Evolutionary conservation across 2,329 filamentous ascomycete species (phyloP).

Genomic region (Gremmenia infestans): DNA sequence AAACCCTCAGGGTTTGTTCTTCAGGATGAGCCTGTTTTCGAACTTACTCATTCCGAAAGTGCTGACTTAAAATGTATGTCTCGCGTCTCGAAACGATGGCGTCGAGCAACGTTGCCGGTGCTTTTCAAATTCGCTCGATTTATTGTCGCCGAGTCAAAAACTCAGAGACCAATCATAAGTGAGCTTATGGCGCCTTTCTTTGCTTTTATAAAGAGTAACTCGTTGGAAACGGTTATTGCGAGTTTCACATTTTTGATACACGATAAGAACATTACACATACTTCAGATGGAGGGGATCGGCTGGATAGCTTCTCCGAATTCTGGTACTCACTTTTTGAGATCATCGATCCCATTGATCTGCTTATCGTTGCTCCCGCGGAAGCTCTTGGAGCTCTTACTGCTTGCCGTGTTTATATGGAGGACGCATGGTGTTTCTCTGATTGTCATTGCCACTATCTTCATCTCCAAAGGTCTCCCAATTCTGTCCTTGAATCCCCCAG

Average conservation of each 20-base stretch:
- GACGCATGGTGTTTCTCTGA: constrained; percentile 58
- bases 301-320: constrained; percentile 30
- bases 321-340: constrained; percentile 52
- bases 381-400: constrained; percentile 56
- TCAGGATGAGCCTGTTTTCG: constrained; percentile 43
- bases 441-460: constrained; percentile 56
- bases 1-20: constrained; percentile 40
- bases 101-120: constrained; percentile 43
- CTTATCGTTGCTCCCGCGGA: constrained; percentile 57
- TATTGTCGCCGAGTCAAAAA: constrained; percentile 30
- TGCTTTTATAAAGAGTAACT: constrained; percentile 33
- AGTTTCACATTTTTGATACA: constrained; percentile 43
- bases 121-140: constrained; percentile 53
- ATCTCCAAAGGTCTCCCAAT: constrained; percentile 32
- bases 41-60: constrained; percentile 36
- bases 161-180: constrained; percentile 10
- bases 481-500: neutral
- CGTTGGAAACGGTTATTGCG: constrained; percentile 36
- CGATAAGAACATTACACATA: constrained; percentile 18
- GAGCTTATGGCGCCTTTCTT: constrained; percentile 26
- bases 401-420: constrained; percentile 49
- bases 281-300: constrained; percentile 2
- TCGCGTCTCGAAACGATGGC: constrained; percentile 48
- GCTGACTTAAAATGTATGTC: constrained; percentile 52
- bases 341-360: constrained; percentile 48